Percentiles rank a stretch among this genome's conserved stretches.
Evolutionary conservation across 495 filamentous ascomycete genomes (phyloP).

Genomic region (Xylaria venustula): DNA sequence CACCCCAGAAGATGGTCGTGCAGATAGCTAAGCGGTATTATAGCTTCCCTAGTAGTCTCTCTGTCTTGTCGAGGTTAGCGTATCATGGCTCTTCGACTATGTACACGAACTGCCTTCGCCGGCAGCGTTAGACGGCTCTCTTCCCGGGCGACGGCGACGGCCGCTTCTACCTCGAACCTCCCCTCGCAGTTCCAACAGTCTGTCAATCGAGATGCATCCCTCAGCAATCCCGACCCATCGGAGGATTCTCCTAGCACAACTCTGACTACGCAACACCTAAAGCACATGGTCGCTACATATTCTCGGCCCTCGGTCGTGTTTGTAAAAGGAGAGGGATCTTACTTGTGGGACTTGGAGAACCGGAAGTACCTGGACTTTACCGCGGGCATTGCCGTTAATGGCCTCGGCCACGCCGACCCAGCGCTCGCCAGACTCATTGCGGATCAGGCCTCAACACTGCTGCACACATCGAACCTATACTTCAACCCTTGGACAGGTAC

Average conservation of each 20-base stretch:
- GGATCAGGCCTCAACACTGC: constrained; percentile 76
- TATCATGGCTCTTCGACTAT: constrained; percentile 24
- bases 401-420: constrained; percentile 82
- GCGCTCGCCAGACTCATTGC: constrained; percentile 63
- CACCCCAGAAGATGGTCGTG: background rate
- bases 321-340: constrained; percentile 78
- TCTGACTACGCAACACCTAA: constrained; percentile 67
- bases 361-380: constrained; percentile 90
- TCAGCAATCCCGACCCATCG: constrained; percentile 77
- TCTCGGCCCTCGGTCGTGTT: constrained; percentile 89
- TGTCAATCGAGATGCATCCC: constrained; percentile 50
- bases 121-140: constrained; percentile 16
- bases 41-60: background rate
- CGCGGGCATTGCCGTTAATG: constrained; percentile 92
- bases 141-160: constrained; percentile 12
- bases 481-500: constrained; percentile 91
- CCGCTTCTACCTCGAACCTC: constrained; percentile 20
- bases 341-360: constrained; percentile 88
- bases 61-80: background rate
- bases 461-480: constrained; percentile 94
- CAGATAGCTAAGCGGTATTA: background rate
- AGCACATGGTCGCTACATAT: constrained; percentile 94
- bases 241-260: constrained; percentile 72
- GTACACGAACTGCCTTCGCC: constrained; percentile 13
- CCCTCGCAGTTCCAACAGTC: constrained; percentile 19